Evolutionary conservation across 768 basidiomycete species (phyloP).

Genomic region (Artomyces pyxidatus): DNA sequence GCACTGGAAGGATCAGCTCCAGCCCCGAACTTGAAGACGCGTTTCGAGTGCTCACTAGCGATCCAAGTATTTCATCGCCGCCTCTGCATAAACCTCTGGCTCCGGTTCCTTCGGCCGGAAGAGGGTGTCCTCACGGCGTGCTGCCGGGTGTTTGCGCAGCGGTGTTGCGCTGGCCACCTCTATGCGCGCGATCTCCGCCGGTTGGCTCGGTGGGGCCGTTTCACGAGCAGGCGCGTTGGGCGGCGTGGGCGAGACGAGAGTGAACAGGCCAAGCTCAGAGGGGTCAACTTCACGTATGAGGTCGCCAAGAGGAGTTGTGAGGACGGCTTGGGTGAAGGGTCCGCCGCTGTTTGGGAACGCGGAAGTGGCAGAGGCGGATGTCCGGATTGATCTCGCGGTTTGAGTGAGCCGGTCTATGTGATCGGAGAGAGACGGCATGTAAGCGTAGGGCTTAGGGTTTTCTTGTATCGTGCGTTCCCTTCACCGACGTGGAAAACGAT

Average conservation of each 20-base stretch:
- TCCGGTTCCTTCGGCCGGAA: slow-evolving; percentile 40
- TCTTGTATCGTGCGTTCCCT: no score
- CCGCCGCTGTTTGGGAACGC: slow-evolving; percentile 11
- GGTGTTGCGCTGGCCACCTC: slow-evolving; percentile 69
- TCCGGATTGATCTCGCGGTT: slow-evolving; percentile 43
- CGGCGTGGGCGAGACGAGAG: slow-evolving; percentile 33
- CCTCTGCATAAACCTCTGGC: slow-evolving; percentile 69
- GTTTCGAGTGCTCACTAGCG: slow-evolving; percentile 49
- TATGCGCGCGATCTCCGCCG: slow-evolving; percentile 47
- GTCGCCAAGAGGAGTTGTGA: slow-evolving; percentile 55
- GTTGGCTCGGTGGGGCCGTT: slow-evolving; percentile 18
- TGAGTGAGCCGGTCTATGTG: slow-evolving; percentile 58
- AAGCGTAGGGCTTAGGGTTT: neutral
- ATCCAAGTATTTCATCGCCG: slow-evolving; percentile 69
- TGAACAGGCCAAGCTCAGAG: slow-evolving; percentile 74
- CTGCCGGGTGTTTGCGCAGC: slow-evolving; percentile 39
- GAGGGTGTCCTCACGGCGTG: slow-evolving; percentile 25
- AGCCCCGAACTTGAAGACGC: neutral
- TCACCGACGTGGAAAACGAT: no score
- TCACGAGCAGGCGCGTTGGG: slow-evolving; percentile 20
- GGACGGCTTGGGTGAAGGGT: slow-evolving; percentile 60
- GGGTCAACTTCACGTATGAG: slow-evolving; percentile 75
- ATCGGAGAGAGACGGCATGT: slow-evolving; percentile 57
- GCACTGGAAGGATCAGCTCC: slow-evolving; percentile 1
- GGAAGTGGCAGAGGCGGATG: slow-evolving; percentile 31